A percentile compares a stretch with the other conserved stretches of the same genome.
Conservation (phyloP, 148 eudicot genomes). For the Rhododendron kiyosumense region DNA sequence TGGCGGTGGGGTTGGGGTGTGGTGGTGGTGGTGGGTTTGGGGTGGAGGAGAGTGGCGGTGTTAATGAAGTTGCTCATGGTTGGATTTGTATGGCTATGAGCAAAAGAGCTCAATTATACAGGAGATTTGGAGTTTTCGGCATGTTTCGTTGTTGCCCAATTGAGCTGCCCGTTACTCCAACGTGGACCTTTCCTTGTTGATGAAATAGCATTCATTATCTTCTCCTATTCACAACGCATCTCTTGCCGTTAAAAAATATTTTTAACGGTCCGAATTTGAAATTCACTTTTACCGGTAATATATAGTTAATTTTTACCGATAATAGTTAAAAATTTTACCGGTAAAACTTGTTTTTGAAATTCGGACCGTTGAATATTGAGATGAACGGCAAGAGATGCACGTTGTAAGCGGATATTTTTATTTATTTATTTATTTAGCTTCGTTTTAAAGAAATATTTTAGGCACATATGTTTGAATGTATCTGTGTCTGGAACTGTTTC, state of each 20-base stretch:
- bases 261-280: too few relatives aligned
- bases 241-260: too few relatives aligned
- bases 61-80: slow-evolving; percentile 48
- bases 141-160: neutral
- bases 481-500: neutral
- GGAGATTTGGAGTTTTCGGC: neutral
- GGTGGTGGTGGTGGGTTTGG: slow-evolving; percentile 15
- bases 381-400: too few relatives aligned
- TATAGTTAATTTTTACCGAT: too few relatives aligned
- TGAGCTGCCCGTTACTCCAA: slow-evolving; percentile 17
- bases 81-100: neutral
- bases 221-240: neutral
- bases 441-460: neutral
- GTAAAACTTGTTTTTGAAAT: too few relatives aligned
- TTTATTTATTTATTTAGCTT: neutral
- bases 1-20: slow-evolving; percentile 5
- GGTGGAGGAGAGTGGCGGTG: slow-evolving; percentile 32
- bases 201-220: slow-evolving; percentile 33
- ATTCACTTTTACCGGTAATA: too few relatives aligned
- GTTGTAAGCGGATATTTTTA: too few relatives aligned
- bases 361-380: too few relatives aligned
- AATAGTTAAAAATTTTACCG: too few relatives aligned
- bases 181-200: slow-evolving; percentile 33
- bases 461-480: neutral
- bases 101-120: neutral